Conservation (phyloP, 371 early-diverging fungal species). For the Mucor plumbeus region DNA sequence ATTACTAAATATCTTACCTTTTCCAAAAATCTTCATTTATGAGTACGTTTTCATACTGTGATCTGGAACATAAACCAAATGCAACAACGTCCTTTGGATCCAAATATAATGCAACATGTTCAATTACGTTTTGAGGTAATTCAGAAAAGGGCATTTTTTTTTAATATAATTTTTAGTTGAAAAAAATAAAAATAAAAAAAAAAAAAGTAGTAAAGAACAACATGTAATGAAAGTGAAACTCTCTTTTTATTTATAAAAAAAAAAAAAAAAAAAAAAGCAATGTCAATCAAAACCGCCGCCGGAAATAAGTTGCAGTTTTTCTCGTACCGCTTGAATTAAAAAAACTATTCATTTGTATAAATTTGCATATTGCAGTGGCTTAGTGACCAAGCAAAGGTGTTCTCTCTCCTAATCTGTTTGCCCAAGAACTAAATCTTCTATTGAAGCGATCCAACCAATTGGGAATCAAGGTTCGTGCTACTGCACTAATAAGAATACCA, state of each 20-base stretch:
- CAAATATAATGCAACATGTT: constrained; percentile 12
- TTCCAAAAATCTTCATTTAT: constrained; percentile 29
- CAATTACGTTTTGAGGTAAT: constrained; percentile 6
- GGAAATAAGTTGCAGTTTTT: neutral
- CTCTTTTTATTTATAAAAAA: neutral
- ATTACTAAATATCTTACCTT: constrained; percentile 22
- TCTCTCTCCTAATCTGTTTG: constrained; percentile 47
- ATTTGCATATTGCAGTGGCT: neutral
- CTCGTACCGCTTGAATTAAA: neutral
- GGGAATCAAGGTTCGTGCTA: constrained; percentile 49
- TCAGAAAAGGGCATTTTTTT: neutral
- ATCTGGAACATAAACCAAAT: constrained; percentile 12
- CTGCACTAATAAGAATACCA: constrained; percentile 51
- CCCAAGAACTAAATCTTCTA: constrained; percentile 43
- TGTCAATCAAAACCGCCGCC: neutral
- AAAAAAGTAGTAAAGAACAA: neutral
- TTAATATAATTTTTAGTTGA: neutral
- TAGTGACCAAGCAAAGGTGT: constrained; percentile 40
- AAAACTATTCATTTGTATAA: neutral
- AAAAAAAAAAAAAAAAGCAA: neutral
- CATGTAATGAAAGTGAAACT: neutral
- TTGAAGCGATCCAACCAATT: constrained; percentile 46
- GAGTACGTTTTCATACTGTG: neutral
- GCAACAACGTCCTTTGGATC: neutral
- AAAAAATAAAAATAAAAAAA: neutral